phyloP scores from a whole-genome alignment of 805 yeast genomes.

The Blastobotrys mokoenaii region DNA sequence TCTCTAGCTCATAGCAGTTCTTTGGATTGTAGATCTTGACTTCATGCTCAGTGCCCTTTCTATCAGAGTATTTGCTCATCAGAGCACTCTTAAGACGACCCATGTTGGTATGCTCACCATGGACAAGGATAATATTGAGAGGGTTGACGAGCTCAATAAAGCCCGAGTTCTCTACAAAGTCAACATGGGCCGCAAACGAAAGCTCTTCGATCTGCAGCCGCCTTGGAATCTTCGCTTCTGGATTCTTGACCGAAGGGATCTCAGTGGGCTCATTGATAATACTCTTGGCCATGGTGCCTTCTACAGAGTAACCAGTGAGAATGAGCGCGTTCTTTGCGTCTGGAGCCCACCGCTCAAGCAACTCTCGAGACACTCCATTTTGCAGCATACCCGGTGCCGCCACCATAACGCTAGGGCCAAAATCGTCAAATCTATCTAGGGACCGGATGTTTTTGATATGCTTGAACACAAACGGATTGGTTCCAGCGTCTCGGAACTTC shows the following conservation, averaged over 20 bases:
- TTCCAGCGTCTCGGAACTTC: slow-evolving; percentile 64
- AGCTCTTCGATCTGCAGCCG: slow-evolving; percentile 83
- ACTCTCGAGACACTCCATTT: slow-evolving; percentile 85
- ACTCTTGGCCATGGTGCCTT: slow-evolving; percentile 95
- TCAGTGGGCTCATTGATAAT: slow-evolving; percentile 81
- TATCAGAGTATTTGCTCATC: slow-evolving; percentile 70
- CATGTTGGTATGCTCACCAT: slow-evolving; percentile 98
- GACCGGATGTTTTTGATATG: slow-evolving; percentile 71
- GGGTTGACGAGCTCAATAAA: slow-evolving; percentile 88
- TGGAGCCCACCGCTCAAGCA: slow-evolving; percentile 95
- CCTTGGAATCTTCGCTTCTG: slow-evolving; percentile 79
- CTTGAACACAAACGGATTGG: slow-evolving; percentile 87
- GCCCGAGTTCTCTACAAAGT: slow-evolving; percentile 83
- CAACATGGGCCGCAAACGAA: slow-evolving; percentile 99
- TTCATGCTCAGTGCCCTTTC: slow-evolving; percentile 81
- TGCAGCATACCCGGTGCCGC: slow-evolving; percentile 99
- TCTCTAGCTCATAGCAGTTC: slow-evolving; percentile 70
- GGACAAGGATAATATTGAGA: slow-evolving; percentile 78
- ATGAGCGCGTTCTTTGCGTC: slow-evolving; percentile 83
- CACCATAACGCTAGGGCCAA: slow-evolving; percentile 91
- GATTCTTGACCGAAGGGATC: slow-evolving; percentile 76
- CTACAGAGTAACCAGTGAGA: slow-evolving; percentile 95
- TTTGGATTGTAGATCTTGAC: slow-evolving; percentile 87
- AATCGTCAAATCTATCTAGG: slow-evolving; percentile 79
- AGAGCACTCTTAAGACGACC: slow-evolving; percentile 92